Evolutionary conservation across 257 asterid genomes (phyloP), one percentile per base, ranked within the genome.

Genomic region (Fraxinus anomala): DNA sequence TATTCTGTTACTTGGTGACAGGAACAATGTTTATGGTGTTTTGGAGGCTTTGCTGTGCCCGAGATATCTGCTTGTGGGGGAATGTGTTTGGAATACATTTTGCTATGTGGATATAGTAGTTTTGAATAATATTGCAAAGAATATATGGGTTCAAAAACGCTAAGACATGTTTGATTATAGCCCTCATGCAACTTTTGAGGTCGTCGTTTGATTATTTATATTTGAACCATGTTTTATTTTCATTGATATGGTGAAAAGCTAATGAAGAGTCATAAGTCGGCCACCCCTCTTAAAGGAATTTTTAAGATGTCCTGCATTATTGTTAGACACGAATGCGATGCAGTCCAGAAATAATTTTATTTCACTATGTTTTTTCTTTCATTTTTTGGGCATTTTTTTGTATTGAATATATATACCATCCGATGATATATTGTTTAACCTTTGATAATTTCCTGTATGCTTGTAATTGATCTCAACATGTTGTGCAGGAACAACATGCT

Each of bases 401-500:
- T 33, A 30, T 74, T 40, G 26, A 31, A 31, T 39, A 39, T 67
- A 5, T 24, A 6, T 6, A 51, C 33, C 49, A 65, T 23, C 19
- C 6, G 14, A 33, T 16, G 49, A 12, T 34, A 39, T 40, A 71
- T 44, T 68, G 65, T 56, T 72, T 72, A 21, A 19, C 67, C 21
- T 24, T 42, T 8, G 13, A 70, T 61, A 12, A 37, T 63, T 68
- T 78, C 73, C 12, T 16, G 0, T 70, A 51, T 34, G 54, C 42
- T 71, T 76, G 16, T 56, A 26, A 79, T 44, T 40, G 70, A 37
- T 79, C 42, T 37, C 47, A 54, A 63, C 80, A 72, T 66, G 26
- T 63, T 54, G 16, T 86, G 89, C 89, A 92, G 93, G 69, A 69
- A 51, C 83, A 80, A 19, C 79, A 33, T 40, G 75, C 85, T 76